Base-by-base conservation (phyloP, 805 yeast species). In the Yarrowia phangngaensis region DNA sequence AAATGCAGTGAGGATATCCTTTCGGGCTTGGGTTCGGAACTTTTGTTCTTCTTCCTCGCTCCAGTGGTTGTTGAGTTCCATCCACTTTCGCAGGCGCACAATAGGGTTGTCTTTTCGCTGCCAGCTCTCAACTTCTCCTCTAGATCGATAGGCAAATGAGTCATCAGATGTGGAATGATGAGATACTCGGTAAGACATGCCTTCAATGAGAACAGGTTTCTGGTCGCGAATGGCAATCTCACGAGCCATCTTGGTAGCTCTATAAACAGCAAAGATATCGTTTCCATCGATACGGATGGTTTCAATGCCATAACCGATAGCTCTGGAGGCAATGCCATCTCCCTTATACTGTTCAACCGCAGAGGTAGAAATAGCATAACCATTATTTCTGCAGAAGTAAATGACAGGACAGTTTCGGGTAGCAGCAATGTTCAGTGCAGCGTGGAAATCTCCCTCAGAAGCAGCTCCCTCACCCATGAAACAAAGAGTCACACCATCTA, bases 401-500 rank as follows among this genome's bases (percentile, higher is more conserved):
- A 63, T 51, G n/a, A 60, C 59, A 4, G 67, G 67, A 34, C 66
- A 63, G 51, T 51, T 53, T 23, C 66, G 49, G 5, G 66, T 63
- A 11, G 67, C 66, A 4, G 67, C 67, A 50, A 63, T 63, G 52
- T 63, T 63, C 20, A 63, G 54, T 7, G 65, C 67, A 22, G 65
- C 66, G 34, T 63, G 67, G 53, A 63, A 63, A 27, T 63, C 67
- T 9, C 67, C 67, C 50, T 63, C 67, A 12, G 65, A 61, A 0
- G 66, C 66, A 2, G 67, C 66, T 2, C 67, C 67, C 43, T 63
- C 67, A 8, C 67, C 67, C 51, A 63, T 60, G 43, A 60, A 63
- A 51, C 64, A 60, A 16, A 63, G 55, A 6, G 58, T 54, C 22
- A 58, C 53, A 3, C 59, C 60, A 13, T 55, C 52, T n/a, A 52